Percentiles rank a stretch among this genome's conserved stretches.
phyloP scores from a whole-genome alignment of 495 filamentous ascomycete genomes.

The Podospora sp. region DNA sequence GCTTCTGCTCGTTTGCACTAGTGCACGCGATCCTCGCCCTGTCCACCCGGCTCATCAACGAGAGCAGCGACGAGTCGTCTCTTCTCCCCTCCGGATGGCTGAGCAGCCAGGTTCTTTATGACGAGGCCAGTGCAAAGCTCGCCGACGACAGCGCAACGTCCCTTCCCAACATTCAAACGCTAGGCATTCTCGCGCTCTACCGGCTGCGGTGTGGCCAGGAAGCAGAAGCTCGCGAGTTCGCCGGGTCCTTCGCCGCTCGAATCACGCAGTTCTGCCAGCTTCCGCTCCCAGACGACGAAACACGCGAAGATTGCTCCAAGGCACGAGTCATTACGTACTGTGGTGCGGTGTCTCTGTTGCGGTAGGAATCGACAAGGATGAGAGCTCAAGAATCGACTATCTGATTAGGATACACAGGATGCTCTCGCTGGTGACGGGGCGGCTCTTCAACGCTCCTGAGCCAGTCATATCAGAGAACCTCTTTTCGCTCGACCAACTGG shows the following conservation, averaged over 20 bases:
- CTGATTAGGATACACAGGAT: conserved; percentile 4
- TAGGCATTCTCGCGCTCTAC: conserved; percentile 15
- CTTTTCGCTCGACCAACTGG: conserved; percentile 3
- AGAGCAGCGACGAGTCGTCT: conserved; percentile 2
- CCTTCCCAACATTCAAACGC: conserved; percentile 14
- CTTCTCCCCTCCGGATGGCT: conserved; percentile 15
- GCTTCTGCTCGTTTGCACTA: conserved; percentile 7
- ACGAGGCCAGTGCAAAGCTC: neutral
- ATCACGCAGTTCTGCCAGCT: conserved; percentile 3
- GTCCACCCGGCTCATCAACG: conserved; percentile 12
- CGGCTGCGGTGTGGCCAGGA: conserved; percentile 11
- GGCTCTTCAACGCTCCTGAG: neutral
- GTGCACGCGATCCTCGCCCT: conserved; percentile 18
- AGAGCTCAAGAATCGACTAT: neutral
- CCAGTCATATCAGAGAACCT: neutral
- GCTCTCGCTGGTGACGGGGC: neutral
- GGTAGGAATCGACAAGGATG: conserved; percentile 4
- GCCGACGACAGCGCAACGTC: neutral
- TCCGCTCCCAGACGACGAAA: neutral
- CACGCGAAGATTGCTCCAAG: neutral
- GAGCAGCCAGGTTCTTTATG: conserved; percentile 6
- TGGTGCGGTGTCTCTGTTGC: conserved; percentile 8
- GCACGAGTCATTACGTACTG: conserved; percentile 8
- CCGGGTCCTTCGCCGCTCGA: neutral
- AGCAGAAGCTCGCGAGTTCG: conserved; percentile 4